Percentiles rank a stretch among this genome's conserved stretches.
phyloP scores from a whole-genome alignment of 768 basidiomycete species.

The Mrakia blollopis region DNA sequence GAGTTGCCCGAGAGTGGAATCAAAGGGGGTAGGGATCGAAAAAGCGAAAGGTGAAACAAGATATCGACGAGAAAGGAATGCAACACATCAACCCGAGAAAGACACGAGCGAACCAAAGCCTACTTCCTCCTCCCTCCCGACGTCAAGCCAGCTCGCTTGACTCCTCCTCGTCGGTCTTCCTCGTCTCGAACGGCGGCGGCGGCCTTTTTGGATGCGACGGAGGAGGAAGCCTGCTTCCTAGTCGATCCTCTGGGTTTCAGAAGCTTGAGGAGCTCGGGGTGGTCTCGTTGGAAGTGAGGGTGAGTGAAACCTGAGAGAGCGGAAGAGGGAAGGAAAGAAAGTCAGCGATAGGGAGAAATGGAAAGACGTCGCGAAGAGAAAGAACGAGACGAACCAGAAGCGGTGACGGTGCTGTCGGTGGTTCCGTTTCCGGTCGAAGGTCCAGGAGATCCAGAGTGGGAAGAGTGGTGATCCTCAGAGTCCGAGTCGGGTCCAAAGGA shows the following conservation, averaged over 20 bases:
- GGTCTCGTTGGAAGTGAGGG: constrained; percentile 23
- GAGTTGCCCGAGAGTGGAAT: neutral
- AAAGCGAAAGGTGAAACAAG: neutral
- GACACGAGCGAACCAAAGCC: neutral
- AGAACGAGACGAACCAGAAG: constrained; percentile 10
- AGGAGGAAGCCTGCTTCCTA: neutral
- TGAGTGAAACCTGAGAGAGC: constrained; percentile 14
- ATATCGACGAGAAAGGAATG: neutral
- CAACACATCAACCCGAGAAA: neutral
- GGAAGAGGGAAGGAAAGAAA: neutral
- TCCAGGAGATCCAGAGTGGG: constrained; percentile 12
- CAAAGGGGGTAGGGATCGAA: neutral
- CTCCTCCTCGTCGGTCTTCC: neutral
- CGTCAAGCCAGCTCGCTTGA: too few relatives aligned
- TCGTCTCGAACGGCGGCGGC: constrained; percentile 6
- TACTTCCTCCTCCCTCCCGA: neutral
- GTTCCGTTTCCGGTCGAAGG: neutral
- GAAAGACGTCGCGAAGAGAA: neutral
- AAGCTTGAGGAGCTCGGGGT: constrained; percentile 22
- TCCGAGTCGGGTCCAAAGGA: constrained; percentile 12
- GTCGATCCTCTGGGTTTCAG: constrained; percentile 9
- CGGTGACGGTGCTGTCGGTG: constrained; percentile 8
- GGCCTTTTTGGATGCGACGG: neutral
- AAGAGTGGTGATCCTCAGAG: constrained; percentile 15
- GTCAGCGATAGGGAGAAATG: neutral